Evolutionary conservation across 352 stramenopile species (phyloP).

Genomic region (Globisporangium nodosum): DNA sequence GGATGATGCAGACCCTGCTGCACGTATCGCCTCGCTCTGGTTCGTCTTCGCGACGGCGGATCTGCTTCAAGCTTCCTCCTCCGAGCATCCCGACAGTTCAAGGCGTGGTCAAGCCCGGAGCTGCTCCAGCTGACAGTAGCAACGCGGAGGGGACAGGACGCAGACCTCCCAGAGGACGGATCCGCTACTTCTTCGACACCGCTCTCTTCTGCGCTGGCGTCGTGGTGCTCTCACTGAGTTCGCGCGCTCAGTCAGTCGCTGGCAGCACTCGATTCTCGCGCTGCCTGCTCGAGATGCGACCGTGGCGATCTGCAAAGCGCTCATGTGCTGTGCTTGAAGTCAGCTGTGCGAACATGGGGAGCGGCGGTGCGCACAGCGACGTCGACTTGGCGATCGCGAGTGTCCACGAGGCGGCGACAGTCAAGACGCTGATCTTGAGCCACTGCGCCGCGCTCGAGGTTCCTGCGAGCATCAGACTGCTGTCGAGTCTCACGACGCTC

Average conservation of each 20-base stretch:
- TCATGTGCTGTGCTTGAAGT: constrained; percentile 10
- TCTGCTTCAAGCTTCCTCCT: constrained; percentile 8
- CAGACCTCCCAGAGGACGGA: constrained; percentile 3
- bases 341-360: constrained; percentile 2
- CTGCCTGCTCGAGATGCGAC: constrained; percentile 7
- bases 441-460: constrained; percentile 6
- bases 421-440: constrained; percentile 6
- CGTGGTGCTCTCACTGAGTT: constrained; percentile 4
- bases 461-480: constrained; percentile 1
- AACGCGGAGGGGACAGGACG: not conserved
- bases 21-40: constrained; percentile 3
- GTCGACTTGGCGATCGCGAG: constrained; percentile 1
- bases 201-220: constrained; percentile 2
- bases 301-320: constrained; percentile 3
- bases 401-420: not conserved
- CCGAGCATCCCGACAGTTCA: not conserved
- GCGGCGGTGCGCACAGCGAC: not conserved
- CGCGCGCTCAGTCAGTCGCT: not conserved
- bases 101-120: not conserved
- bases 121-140: not conserved
- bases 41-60: not conserved
- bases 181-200: constrained; percentile 6
- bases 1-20: constrained; percentile 8
- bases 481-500: constrained; percentile 3
- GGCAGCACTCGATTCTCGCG: not conserved